A percentile compares a stretch with the other conserved stretches of the same genome.
Conservation (phyloP, 1,139 yeast species). For the Debaryomyces robertsiae region DNA sequence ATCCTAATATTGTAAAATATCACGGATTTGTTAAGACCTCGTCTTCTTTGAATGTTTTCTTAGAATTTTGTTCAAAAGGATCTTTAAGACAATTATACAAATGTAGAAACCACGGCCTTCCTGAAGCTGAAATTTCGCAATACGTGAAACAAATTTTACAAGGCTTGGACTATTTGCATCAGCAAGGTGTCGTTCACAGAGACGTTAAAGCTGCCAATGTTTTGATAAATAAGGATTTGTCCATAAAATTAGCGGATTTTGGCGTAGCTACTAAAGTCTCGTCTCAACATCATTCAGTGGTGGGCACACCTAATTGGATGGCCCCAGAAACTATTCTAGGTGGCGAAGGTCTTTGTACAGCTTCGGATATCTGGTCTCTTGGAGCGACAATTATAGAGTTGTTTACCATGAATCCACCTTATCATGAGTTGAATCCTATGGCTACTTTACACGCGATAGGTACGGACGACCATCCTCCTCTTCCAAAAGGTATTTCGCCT, state of each 20-base stretch:
- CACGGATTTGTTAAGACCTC: constrained; percentile 82
- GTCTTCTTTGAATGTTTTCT: constrained; percentile 66
- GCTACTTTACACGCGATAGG: constrained; percentile 93
- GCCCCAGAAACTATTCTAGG: constrained; percentile 78
- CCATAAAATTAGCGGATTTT: constrained; percentile 73
- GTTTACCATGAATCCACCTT: constrained; percentile 86
- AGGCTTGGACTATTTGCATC: constrained; percentile 72
- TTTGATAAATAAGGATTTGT: constrained; percentile 58
- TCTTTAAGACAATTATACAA: constrained; percentile 73
- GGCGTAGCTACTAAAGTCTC: constrained; percentile 70
- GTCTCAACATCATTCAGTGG: constrained; percentile 45
- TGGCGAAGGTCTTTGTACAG: constrained; percentile 83
- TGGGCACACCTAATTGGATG: constrained; percentile 87
- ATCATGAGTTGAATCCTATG: constrained; percentile 77
- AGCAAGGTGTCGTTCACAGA: constrained; percentile 73
- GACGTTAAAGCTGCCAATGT: constrained; percentile 83
- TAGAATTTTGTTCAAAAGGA: constrained; percentile 82
- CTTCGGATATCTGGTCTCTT: constrained; percentile 90
- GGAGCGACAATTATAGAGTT: constrained; percentile 93
- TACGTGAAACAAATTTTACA: constrained; percentile 71
- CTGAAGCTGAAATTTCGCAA: constrained; percentile 61
- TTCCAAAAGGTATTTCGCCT: constrained; percentile 63
- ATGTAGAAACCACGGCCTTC: constrained; percentile 52
- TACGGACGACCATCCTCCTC: constrained; percentile 76
- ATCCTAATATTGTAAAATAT: constrained; percentile 85